phyloP scores from a whole-genome alignment of 331 rosid species.

The Dryas integrifolia region DNA sequence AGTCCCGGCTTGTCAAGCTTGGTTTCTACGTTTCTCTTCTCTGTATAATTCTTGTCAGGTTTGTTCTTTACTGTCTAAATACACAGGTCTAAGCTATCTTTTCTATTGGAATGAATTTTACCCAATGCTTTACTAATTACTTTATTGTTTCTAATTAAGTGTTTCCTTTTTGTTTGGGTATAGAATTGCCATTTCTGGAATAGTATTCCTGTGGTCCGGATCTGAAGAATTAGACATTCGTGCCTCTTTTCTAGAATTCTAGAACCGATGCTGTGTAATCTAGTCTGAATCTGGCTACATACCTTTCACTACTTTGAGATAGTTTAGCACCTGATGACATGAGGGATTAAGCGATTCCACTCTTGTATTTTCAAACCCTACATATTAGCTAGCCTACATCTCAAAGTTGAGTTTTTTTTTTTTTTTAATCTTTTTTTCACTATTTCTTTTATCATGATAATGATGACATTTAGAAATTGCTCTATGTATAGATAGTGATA shows the following conservation, averaged over 20 bases:
- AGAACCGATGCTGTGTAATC: conserved; percentile 7
- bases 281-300: background rate
- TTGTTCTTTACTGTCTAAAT: conserved; percentile 26
- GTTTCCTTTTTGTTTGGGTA: conserved; percentile 30
- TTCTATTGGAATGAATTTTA: background rate
- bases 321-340: background rate
- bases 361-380: background rate
- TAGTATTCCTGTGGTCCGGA: conserved; percentile 27
- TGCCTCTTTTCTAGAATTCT: conserved; percentile 39
- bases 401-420: background rate
- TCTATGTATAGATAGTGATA: background rate
- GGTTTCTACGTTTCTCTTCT: conserved; percentile 60
- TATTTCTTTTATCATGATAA: conserved; percentile 3
- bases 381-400: background rate
- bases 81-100: background rate
- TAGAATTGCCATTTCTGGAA: conserved; percentile 38
- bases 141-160: conserved; percentile 26
- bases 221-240: conserved; percentile 45
- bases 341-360: conserved; percentile 1
- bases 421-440: too few species aligned
- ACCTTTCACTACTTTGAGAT: background rate
- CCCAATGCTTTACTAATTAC: background rate
- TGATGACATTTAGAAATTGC: background rate
- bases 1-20: conserved; percentile 65
- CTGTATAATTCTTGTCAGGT: conserved; percentile 71